Base-by-base conservation (phyloP, 805 yeast species). In the Myxozyma geophila region DNA sequence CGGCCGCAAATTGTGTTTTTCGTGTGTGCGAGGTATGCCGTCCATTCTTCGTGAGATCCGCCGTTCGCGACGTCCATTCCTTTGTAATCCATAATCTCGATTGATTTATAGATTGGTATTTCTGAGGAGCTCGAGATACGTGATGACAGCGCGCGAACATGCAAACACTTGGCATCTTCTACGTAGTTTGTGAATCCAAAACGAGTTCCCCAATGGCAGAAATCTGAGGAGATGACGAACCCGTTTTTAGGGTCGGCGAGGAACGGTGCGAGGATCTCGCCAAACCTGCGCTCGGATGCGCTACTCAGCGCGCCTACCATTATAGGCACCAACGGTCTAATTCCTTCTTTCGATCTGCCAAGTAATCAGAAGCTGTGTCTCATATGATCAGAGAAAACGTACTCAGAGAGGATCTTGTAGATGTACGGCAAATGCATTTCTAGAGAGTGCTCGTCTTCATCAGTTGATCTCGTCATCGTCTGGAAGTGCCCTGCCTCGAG, bases 1-100 rank as follows among this genome's bases (percentile, higher is more conserved):
- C 92, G 89, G 0, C 99, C 99, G 76, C 99, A 95, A 17, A 95
- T 88, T 0, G 99, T 95, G 76, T 93, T 92, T 0, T 88, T 90
- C 0, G 98, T 90, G 0, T 67, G 69, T 6, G 77, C 76, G 4
- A 95, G 83, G 72, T 95, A 95, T 35, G 80, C 74, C 58, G 79
- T 81, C 90, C 96, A 95, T 7, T 76, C 76, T 0, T 72, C 70
- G 59, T 86, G 83, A 1, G 84, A 79, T 1, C 91, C 92, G 0
- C 71, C 71, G 0, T 85, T 74, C 0, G 88, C 79, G 2, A 87
- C 76, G 9, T 79, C 75, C 91, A 91, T 89, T 0, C 89, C 98
- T 40, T 74, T 68, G 47, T 77, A 82, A 75, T 93, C 99, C 63
- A 95, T 75, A 23, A 75, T 72, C 74, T 88, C 93, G 58, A 93